Evolutionary conservation across 129 eudicot genomes (phyloP).

Genomic region (Arctium minus): DNA sequence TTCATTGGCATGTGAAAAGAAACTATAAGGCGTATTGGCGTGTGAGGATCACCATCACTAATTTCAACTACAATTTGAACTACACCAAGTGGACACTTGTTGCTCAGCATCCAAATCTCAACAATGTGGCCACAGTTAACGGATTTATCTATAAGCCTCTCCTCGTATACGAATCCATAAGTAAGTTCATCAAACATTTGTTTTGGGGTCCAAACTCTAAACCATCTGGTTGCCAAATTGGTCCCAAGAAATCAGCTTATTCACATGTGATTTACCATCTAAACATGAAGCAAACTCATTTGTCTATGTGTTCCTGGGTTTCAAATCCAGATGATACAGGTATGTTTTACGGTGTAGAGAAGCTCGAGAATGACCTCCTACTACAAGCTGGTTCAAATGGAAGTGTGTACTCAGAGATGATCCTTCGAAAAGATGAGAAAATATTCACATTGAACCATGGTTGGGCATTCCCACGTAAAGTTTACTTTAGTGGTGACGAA

Average conservation of each 20-base stretch:
- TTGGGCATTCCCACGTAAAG: slow-evolving; percentile 50
- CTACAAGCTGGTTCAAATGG: slow-evolving; percentile 38
- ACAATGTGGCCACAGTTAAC: slow-evolving; percentile 38
- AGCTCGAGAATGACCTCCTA: slow-evolving; percentile 29
- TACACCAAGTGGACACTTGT: slow-evolving; percentile 62
- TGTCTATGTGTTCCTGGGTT: neutral
- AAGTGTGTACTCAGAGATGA: slow-evolving; percentile 40
- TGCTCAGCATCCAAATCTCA: slow-evolving; percentile 61
- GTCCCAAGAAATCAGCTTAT: neutral
- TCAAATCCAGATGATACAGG: slow-evolving; percentile 52
- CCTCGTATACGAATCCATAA: slow-evolving; percentile 29
- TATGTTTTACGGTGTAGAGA: slow-evolving; percentile 44
- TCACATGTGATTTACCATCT: neutral
- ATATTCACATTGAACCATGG: slow-evolving; percentile 38
- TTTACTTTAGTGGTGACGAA: slow-evolving; percentile 49
- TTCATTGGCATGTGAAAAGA: slow-evolving; percentile 63
- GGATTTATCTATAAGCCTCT: slow-evolving; percentile 51
- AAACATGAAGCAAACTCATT: neutral
- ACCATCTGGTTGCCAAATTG: neutral
- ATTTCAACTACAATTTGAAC: slow-evolving; percentile 41
- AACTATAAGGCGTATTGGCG: slow-evolving; percentile 58
- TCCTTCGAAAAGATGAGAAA: slow-evolving; percentile 37
- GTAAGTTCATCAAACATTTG: slow-evolving; percentile 28
- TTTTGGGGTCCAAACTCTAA: neutral
- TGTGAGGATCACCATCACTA: slow-evolving; percentile 50